Percentiles rank a stretch among this genome's conserved stretches.
These are phyloP conservation scores for Pseudogymnoascus destructans DNA, from an alignment of 2,329 filamentous ascomycete genomes.

Conservation along the genomic window DNA sequence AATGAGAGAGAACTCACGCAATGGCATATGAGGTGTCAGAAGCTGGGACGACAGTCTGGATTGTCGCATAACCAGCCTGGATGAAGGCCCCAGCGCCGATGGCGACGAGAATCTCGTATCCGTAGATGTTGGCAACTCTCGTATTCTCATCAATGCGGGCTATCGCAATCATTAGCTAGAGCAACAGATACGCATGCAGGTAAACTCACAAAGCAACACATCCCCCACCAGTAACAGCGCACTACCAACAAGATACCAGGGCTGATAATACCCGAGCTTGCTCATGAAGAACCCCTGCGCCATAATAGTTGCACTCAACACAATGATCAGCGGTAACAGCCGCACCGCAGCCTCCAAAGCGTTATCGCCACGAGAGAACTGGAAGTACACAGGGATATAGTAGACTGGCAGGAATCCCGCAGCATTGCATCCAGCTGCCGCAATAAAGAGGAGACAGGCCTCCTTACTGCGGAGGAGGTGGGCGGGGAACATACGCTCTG, in stretches of 20 bases:
- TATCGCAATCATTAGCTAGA: not conserved
- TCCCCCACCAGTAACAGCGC: slow-evolving; percentile 27
- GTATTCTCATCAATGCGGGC: slow-evolving; percentile 27
- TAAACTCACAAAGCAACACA: slow-evolving; percentile 25
- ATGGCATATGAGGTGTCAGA: slow-evolving; percentile 12
- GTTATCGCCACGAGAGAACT: slow-evolving; percentile 35
- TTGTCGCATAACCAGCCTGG: slow-evolving; percentile 27
- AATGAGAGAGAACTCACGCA: not conserved
- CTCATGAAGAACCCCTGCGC: slow-evolving; percentile 28
- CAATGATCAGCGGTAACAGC: slow-evolving; percentile 31
- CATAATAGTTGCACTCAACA: slow-evolving; percentile 27
- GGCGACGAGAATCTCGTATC: slow-evolving; percentile 30
- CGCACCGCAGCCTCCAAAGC: slow-evolving; percentile 31
- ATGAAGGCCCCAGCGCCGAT: slow-evolving; percentile 29
- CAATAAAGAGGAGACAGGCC: slow-evolving; percentile 23
- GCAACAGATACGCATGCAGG: slow-evolving; percentile 10
- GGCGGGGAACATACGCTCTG: slow-evolving; percentile 15
- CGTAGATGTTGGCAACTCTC: slow-evolving; percentile 23
- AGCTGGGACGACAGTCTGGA: slow-evolving; percentile 24
- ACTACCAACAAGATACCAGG: slow-evolving; percentile 29
- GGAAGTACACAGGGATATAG: slow-evolving; percentile 35
- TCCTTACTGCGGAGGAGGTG: slow-evolving; percentile 16
- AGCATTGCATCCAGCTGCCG: slow-evolving; percentile 35
- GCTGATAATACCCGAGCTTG: slow-evolving; percentile 29
- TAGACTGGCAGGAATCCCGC: slow-evolving; percentile 34